phyloP scores from a whole-genome alignment of 495 filamentous ascomycete genomes.

The Aspergillus sparsus region DNA sequence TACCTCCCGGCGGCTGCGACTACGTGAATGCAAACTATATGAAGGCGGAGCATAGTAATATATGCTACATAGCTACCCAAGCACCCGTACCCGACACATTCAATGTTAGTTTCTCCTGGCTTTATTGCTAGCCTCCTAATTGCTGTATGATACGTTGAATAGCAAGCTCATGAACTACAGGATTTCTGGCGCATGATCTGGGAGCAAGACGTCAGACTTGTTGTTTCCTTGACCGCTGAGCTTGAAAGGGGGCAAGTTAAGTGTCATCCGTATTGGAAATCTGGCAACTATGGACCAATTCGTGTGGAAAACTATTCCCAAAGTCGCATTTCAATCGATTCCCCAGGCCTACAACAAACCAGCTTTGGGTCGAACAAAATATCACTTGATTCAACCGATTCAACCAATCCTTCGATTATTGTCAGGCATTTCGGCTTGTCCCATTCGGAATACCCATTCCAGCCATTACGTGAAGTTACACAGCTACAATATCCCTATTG shows the following conservation, averaged over 20 bases:
- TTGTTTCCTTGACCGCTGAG: slow-evolving; percentile 97
- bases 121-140: slow-evolving; percentile 2
- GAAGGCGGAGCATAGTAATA: slow-evolving; percentile 73
- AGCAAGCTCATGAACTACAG: slow-evolving; percentile 42
- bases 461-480: slow-evolving; percentile 87
- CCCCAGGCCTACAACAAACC: slow-evolving; percentile 20
- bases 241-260: slow-evolving; percentile 92
- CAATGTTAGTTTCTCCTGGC: slow-evolving; percentile 58
- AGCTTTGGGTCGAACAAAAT: slow-evolving; percentile 13
- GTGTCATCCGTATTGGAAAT: slow-evolving; percentile 89
- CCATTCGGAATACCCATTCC: slow-evolving; percentile 76
- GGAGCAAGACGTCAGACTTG: slow-evolving; percentile 92
- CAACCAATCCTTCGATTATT: slow-evolving; percentile 71
- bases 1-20: slow-evolving; percentile 75
- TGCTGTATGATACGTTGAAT: not conserved
- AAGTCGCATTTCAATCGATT: slow-evolving; percentile 73
- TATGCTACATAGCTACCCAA: slow-evolving; percentile 93
- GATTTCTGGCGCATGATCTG: slow-evolving; percentile 98
- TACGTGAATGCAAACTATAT: slow-evolving; percentile 95
- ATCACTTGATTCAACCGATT: slow-evolving; percentile 25
- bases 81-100: slow-evolving; percentile 93
- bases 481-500: slow-evolving; percentile 92
- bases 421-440: slow-evolving; percentile 85
- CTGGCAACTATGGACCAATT: slow-evolving; percentile 77
- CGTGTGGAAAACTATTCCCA: slow-evolving; percentile 77